These are phyloP conservation scores for Aureobasidium namibiae DNA, from an alignment of 2,329 filamentous ascomycete species.

Conservation along the genomic window DNA sequence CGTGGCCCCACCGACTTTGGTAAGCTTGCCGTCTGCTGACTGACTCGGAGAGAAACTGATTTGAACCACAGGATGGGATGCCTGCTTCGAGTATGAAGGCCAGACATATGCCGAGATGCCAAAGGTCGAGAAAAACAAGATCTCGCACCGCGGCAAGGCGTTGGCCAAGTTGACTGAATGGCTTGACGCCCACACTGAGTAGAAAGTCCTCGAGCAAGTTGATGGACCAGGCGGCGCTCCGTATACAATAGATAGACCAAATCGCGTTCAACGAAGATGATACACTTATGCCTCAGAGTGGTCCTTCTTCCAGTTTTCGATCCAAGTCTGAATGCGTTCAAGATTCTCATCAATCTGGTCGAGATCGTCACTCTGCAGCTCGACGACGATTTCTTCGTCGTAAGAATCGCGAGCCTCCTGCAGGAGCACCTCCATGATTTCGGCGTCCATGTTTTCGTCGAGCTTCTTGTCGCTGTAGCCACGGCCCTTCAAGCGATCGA, in stretches of 20 bases:
- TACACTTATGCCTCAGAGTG: slow-evolving; percentile 29
- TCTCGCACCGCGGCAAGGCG: slow-evolving; percentile 87
- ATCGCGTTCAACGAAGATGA: neutral
- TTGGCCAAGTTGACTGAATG: slow-evolving; percentile 77
- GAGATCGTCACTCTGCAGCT: slow-evolving; percentile 70
- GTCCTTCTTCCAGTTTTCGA: slow-evolving; percentile 72
- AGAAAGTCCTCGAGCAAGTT: neutral
- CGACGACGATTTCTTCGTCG: slow-evolving; percentile 78
- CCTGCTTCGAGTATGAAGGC: slow-evolving; percentile 89
- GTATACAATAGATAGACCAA: neutral
- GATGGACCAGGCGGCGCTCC: neutral
- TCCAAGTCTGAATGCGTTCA: slow-evolving; percentile 73
- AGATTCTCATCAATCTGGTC: slow-evolving; percentile 87
- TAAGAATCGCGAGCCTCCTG: slow-evolving; percentile 86
- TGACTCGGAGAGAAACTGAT: slow-evolving; percentile 14
- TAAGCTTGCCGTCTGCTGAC: slow-evolving; percentile 36
- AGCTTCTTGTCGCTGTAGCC: slow-evolving; percentile 81
- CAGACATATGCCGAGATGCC: slow-evolving; percentile 96
- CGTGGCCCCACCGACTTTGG: slow-evolving; percentile 77
- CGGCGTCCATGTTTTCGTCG: slow-evolving; percentile 91
- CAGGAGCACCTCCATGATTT: slow-evolving; percentile 93
- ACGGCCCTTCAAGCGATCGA: slow-evolving; percentile 70
- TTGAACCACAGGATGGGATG: slow-evolving; percentile 71
- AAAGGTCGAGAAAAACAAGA: slow-evolving; percentile 75
- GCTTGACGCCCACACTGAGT: slow-evolving; percentile 33